Evolutionary conservation across 208 protist species (phyloP).

Genomic region (Entamoeba histolytica): DNA sequence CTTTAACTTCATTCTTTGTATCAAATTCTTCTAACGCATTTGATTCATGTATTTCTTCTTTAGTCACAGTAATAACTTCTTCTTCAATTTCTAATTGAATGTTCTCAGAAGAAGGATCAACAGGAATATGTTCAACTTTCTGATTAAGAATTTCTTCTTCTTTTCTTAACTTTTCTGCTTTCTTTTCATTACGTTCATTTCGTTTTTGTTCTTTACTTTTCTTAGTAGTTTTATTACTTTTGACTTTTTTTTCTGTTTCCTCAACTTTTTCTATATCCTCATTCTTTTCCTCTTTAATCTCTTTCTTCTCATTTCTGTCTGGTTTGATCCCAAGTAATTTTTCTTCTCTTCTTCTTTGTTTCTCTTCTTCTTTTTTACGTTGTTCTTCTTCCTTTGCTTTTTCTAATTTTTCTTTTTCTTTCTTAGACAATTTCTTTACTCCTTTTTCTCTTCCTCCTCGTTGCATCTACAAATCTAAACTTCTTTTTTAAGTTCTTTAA

Average conservation of each 20-base stretch:
- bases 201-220: background rate
- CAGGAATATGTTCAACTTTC: background rate
- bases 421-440: background rate
- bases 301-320: background rate
- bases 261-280: background rate
- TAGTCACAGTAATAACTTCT: background rate
- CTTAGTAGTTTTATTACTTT: background rate
- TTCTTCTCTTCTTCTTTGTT: background rate
- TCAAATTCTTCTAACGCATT: background rate
- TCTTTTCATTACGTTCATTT: background rate
- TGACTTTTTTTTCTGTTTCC: background rate
- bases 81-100: background rate
- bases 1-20: background rate
- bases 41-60: background rate
- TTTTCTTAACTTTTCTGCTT: background rate
- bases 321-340: background rate
- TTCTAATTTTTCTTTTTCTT: background rate
- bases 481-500: too few species aligned
- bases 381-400: background rate
- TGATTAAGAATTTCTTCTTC: background rate
- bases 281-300: background rate
- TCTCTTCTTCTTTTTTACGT: background rate
- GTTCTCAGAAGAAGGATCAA: background rate
- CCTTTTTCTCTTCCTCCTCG: background rate
- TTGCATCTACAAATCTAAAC: background rate